phyloP scores from a whole-genome alignment of 331 rosid genomes.

The Malus hybrid region DNA sequence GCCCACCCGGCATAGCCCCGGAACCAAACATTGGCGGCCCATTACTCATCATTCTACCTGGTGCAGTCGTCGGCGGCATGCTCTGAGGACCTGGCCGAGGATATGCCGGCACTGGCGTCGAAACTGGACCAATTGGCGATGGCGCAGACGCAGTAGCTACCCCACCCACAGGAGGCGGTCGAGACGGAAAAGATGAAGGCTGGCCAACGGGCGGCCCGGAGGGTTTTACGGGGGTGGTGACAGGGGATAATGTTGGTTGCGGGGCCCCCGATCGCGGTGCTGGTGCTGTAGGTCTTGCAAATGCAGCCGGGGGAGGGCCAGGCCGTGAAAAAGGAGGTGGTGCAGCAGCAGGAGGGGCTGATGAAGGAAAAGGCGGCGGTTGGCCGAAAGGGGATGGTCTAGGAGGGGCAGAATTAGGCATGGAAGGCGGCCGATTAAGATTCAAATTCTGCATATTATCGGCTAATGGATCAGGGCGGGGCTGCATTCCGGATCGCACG shows the following conservation, averaged over 20 bases:
- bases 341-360: slow-evolving; percentile 33
- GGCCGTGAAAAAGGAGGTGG: slow-evolving; percentile 57
- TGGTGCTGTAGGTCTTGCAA: slow-evolving; percentile 34
- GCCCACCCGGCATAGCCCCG: slow-evolving; percentile 40
- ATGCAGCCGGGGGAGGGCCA: slow-evolving; percentile 58
- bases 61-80: slow-evolving; percentile 29
- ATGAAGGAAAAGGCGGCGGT: slow-evolving; percentile 44
- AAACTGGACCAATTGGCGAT: slow-evolving; percentile 30
- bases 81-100: slow-evolving; percentile 38
- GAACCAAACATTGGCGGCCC: slow-evolving; percentile 60
- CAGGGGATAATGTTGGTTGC: slow-evolving; percentile 38
- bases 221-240: slow-evolving; percentile 40
- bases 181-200: slow-evolving; percentile 49
- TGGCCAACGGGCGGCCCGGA: slow-evolving; percentile 67
- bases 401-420: slow-evolving; percentile 49
- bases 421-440: slow-evolving; percentile 57
- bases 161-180: slow-evolving; percentile 46
- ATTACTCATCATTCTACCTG: slow-evolving; percentile 56
- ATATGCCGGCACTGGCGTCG: slow-evolving; percentile 1
- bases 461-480: slow-evolving; percentile 39
- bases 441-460: slow-evolving; percentile 59
- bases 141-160: slow-evolving; percentile 36
- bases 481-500: background rate
- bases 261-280: slow-evolving; percentile 49
- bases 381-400: slow-evolving; percentile 79